Base-by-base conservation (phyloP, 108 stramenopile genomes). In the Schizochytrium sp. region DNA sequence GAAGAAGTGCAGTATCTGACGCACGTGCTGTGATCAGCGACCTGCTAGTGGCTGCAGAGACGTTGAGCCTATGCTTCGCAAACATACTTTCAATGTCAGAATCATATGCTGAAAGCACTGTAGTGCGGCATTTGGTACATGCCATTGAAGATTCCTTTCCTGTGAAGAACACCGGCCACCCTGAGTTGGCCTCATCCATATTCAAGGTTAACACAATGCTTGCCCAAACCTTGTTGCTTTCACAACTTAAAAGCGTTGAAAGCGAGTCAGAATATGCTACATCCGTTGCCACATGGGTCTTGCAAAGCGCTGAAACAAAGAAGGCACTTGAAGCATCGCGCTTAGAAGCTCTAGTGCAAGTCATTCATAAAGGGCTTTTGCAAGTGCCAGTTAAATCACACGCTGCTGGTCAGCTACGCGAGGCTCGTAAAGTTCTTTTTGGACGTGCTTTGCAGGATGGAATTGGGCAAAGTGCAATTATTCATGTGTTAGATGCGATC, bases 101-200 rank as follows among this genome's bases (percentile, higher is more conserved):
- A 69, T 38, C 44, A 44, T 38, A 44, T 28, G 28, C 28, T 28
- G 28, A 28, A 15, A 69, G 42, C 0, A 2, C 64, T 38, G 64
- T 44, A 1, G 64, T 38, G 64, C 64, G 64, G 19, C 5, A 7
- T 7, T 44, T 69, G 42, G 64, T 69, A 10, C 64, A 44, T 44
- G 64, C 64, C 8, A 8, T 69, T 44, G 64, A 69, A 44, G 64
- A 69, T 69, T 44, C 42, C 64, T 69, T 69, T 2, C 64, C 64
- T 38, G 42, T 69, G 42, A 69, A 69, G 64, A 44, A 69, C 28
- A 44, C 64, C 44, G 64, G 64, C 64, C 64, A 69, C 28, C 64
- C 40, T 44, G 64, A 69, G 19, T 38, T 15, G 42, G 64, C 64
- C 42, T 7, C 64, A 1, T 12, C 64, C 64, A 69, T 69, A 38